Conservation (phyloP, 495 filamentous ascomycete genomes). For the Podospora bellae-mahoneyi region DNA sequence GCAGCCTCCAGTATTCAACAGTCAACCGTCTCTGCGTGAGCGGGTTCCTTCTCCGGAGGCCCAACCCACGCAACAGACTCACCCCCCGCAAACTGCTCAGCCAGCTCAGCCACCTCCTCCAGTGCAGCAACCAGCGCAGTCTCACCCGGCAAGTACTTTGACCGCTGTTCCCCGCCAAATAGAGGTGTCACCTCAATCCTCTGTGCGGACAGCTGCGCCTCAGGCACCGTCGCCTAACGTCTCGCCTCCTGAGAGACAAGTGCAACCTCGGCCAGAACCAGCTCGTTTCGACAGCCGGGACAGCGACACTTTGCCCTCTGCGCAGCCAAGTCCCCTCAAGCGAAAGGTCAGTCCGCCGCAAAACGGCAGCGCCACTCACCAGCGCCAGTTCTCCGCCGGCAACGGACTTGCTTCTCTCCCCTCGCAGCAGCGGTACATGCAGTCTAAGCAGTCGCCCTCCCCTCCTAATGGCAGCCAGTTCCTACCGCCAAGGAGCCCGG, state of each 20-base stretch:
- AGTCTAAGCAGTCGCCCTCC: conserved; percentile 8
- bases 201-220: conserved; percentile 3
- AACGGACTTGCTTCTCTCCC: conserved; percentile 25
- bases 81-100: conserved; percentile 1
- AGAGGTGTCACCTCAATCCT: conserved; percentile 8
- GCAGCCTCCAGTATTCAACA: neutral
- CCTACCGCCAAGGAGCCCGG: conserved; percentile 5
- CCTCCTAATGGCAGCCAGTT: conserved; percentile 13
- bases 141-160: neutral
- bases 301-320: conserved; percentile 15
- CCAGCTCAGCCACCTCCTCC: neutral
- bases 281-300: conserved; percentile 8
- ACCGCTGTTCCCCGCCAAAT: neutral
- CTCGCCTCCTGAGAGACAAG: conserved; percentile 15
- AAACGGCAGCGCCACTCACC: neutral
- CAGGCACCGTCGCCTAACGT: conserved; percentile 13
- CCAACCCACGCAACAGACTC: neutral
- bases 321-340: conserved; percentile 17
- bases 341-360: neutral
- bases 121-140: neutral
- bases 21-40: neutral
- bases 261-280: conserved; percentile 16
- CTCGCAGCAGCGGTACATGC: conserved; percentile 19
- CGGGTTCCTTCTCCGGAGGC: neutral
- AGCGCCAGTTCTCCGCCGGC: conserved; percentile 8